These are phyloP conservation scores for Cubamyces lactineus DNA, from an alignment of 768 basidiomycete genomes.

Conservation along the genomic window DNA sequence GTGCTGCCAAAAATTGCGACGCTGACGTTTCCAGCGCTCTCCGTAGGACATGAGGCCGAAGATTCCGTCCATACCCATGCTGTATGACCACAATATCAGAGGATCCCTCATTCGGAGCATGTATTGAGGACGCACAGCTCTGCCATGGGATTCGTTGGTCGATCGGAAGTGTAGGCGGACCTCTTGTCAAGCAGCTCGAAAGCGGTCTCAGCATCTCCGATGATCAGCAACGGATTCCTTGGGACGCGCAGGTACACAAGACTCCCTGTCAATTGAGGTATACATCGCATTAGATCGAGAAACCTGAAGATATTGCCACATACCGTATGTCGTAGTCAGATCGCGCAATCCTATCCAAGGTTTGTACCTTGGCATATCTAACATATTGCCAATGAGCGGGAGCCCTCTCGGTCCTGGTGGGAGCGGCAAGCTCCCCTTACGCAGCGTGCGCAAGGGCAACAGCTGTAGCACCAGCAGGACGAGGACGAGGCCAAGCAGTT, in stretches of 20 bases:
- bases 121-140: slow-evolving; percentile 28
- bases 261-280: slow-evolving; percentile 10
- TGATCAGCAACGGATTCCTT: slow-evolving; percentile 16
- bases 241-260: slow-evolving; percentile 23
- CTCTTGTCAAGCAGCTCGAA: slow-evolving; percentile 25
- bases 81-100: background rate
- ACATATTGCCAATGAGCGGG: slow-evolving; percentile 15
- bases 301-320: background rate
- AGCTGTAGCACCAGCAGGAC: too few species aligned
- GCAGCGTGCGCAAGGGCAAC: background rate
- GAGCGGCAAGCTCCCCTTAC: background rate
- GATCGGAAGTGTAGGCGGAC: slow-evolving; percentile 25
- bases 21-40: slow-evolving; percentile 12
- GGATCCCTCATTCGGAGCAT: too few species aligned
- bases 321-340: slow-evolving; percentile 1
- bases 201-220: slow-evolving; percentile 10
- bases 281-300: background rate
- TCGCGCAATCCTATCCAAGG: slow-evolving; percentile 5
- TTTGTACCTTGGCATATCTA: background rate
- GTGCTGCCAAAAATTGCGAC: slow-evolving; percentile 10
- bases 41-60: slow-evolving; percentile 16
- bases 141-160: slow-evolving; percentile 19
- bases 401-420: slow-evolving; percentile 14
- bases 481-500: too few species aligned
- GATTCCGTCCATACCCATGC: slow-evolving; percentile 1